Conservation (phyloP, 148 eudicot genomes). For the Chenopodium album region DNA sequence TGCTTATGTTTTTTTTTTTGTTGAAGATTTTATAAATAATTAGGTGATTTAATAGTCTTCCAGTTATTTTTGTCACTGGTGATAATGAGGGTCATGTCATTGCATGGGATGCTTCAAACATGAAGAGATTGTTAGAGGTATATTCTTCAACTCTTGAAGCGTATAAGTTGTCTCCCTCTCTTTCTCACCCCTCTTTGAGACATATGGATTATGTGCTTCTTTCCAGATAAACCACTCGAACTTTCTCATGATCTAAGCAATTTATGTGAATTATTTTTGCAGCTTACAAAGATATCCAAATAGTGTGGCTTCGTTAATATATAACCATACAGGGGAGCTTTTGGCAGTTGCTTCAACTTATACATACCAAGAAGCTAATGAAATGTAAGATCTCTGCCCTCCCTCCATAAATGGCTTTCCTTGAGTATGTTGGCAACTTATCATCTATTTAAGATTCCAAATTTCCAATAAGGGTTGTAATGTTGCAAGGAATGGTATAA, state of each 20-base stretch:
- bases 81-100: constrained; percentile 73
- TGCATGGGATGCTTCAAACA: constrained; percentile 71
- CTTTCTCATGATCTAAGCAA: background rate
- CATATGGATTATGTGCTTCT: background rate
- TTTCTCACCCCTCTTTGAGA: background rate
- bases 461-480: background rate
- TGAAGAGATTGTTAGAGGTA: constrained; percentile 70
- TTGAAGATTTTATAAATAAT: background rate
- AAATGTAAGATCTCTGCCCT: constrained; percentile 50
- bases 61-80: constrained; percentile 72
- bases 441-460: background rate
- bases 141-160: constrained; percentile 9
- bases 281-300: constrained; percentile 66
- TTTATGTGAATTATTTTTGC: constrained; percentile 17
- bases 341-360: constrained; percentile 82
- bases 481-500: background rate
- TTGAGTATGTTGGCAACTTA: background rate
- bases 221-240: background rate
- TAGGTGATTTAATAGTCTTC: constrained; percentile 35
- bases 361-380: constrained; percentile 73
- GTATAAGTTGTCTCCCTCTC: too few relatives aligned
- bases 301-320: constrained; percentile 69
- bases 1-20: background rate
- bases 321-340: constrained; percentile 59
- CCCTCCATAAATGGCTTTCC: background rate